Base-by-base conservation (phyloP, 2,329 filamentous ascomycete species). In the Beauveria asiatica region DNA sequence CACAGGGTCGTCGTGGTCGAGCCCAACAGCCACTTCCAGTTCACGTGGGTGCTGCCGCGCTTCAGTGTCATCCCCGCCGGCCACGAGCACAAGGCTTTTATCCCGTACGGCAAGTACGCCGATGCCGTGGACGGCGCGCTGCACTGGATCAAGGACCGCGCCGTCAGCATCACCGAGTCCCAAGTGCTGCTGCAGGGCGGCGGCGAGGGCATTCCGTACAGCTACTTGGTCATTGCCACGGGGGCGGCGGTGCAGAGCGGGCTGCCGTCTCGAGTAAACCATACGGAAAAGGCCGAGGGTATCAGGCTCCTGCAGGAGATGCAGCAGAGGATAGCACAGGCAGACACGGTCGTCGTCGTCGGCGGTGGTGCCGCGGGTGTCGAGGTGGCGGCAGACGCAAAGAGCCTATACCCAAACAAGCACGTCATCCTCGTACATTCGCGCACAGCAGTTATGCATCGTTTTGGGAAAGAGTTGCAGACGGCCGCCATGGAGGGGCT, bases 291-390 rank as follows among this genome's bases (percentile, higher is more conserved):
- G 62, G 59, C 62, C 0, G 72, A 74, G 17, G 80, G 76, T 0
- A 70, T 79, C 21, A 65, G 67, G 54, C 71, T 74, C n/a, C 63
- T 85, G 42, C 70, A 70, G 48, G 67, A 66, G 2, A 75, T 82
- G 67, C 82, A 83, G 68, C 64, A 65, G 0, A 69, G 69, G 3
- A 78, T 85, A 54, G 72, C 72, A 45, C 64, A 66, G 0, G 76
- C 80, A 1, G 67, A 68, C 13, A 73, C 72, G 33, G 64, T 83
- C 7, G 78, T 82, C 2, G 75, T 83, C 0, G 75, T 82, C 0
- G 84, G 84, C 2, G 83, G 82, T 0, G 84, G 84, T 3, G 82
- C 84, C 0, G 84, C 83, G 0, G 84, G 84, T 1, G 80, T 87
- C 0, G 82, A 87, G 69, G 70, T 86, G 39, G 83, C 82, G 0